Evolutionary conservation across 768 basidiomycete genomes (phyloP), one percentile per base, ranked within the genome.

Genomic region (Multifurca ochricompacta): DNA sequence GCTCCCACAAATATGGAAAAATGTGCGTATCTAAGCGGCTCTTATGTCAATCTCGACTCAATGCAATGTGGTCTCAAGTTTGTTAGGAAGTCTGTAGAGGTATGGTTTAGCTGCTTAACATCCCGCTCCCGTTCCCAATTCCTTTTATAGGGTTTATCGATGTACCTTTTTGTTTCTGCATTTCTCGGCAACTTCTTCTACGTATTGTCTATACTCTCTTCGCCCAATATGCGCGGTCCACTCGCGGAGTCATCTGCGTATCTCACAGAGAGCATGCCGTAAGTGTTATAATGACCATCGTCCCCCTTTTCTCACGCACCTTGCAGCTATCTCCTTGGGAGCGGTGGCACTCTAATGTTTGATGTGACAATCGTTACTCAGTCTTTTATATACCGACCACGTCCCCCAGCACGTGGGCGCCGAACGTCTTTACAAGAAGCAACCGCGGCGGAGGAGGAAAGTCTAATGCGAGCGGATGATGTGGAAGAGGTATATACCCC

Each of bases 1-100:
- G 55, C 70, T 99, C 63, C 96, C 96, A 19, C 96, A 99, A 68
- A 96, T 99, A 59, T 98, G 96, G 96, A 95, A 94, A 70, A 97
- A 97, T 65, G 94, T 96, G 68, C 67, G 91, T 82, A 27, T 30
- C 44, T 21, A 19, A 46, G 19, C 40, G 41, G 34, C 35, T 31
- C 5, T 7, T 14, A 52, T 30, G 34, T 34, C 47, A 43, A 54
- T 43, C 9, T 43, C 28, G 48, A 1, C 57, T 48, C n/a, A 40
- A 36, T 6, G 18, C 30, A 27, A 45, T 49, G 45, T 25, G 58
- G 6, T 47, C 13, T 19, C 10, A 61, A 95, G 91, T 94, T 79
- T 65, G 82, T 78, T 51, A 79, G 93, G 51, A 91, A 93, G 75
- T 95, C 92, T 42, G 90, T 94, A 16, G 91, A 88, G 77, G 85